Percentiles rank a stretch among this genome's conserved stretches.
phyloP scores from a whole-genome alignment of 352 stramenopile genomes.

The Halophytophthora polymorphica region DNA sequence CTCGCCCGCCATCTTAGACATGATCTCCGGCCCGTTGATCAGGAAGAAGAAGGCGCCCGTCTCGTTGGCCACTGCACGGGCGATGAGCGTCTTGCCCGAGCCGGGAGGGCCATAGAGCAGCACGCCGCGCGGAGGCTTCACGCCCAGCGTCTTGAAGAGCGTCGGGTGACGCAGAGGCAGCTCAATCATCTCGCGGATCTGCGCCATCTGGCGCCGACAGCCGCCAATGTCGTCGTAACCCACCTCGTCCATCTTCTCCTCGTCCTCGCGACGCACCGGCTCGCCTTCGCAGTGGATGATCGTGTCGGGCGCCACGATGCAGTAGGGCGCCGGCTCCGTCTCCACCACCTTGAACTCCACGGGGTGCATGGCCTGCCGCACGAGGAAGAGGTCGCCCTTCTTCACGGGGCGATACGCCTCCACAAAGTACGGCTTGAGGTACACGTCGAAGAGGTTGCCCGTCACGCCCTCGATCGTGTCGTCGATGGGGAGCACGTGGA shows the following conservation, averaged over 20 bases:
- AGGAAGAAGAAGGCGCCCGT: slow-evolving; percentile 99
- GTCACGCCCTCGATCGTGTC: slow-evolving; percentile 99
- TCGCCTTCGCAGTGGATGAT: slow-evolving; percentile 99
- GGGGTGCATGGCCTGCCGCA: slow-evolving; percentile 98
- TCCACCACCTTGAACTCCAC: slow-evolving; percentile 99
- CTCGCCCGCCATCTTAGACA: slow-evolving; percentile 97
- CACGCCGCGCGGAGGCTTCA: slow-evolving; percentile 98
- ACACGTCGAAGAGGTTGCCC: slow-evolving; percentile 99
- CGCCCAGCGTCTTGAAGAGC: slow-evolving; percentile 99
- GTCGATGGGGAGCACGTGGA: slow-evolving; percentile 98
- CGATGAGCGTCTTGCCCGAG: slow-evolving; percentile 98
- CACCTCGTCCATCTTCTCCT: slow-evolving; percentile 98
- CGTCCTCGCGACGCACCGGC: slow-evolving; percentile 97
- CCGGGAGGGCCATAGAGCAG: slow-evolving; percentile 99
- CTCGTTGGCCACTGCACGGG: slow-evolving; percentile 98
- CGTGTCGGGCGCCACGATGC: slow-evolving; percentile 98
- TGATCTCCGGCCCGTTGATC: slow-evolving; percentile 99
- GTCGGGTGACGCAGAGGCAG: slow-evolving; percentile 96
- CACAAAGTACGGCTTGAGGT: slow-evolving; percentile 99
- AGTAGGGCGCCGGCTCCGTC: slow-evolving; percentile 96
- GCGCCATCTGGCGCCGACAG: slow-evolving; percentile 97
- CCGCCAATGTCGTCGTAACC: slow-evolving; percentile 99
- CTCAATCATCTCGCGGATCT: slow-evolving; percentile 99
- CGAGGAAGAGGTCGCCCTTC: slow-evolving; percentile 98
- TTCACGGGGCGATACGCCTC: slow-evolving; percentile 99